Base-by-base conservation (phyloP, 768 basidiomycete species). In the Boletus reticulatus region DNA sequence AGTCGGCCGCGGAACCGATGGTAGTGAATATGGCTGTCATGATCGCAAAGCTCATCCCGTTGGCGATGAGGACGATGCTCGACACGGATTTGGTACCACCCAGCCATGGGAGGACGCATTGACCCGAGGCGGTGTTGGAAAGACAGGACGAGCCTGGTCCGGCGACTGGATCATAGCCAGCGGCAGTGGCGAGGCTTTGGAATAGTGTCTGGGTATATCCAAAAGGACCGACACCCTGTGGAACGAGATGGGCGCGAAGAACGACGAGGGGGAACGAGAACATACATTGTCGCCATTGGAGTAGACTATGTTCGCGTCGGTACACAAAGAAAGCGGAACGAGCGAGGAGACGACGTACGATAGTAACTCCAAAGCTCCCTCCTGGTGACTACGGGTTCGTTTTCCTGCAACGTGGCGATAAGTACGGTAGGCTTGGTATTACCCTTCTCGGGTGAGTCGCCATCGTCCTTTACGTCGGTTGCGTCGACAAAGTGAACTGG, bases 1-100 rank as follows among this genome's bases (percentile, higher is more conserved):
- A 73, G 36, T 72, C 70, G 8, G 62, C 70, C 3, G 65, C 72
- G 10, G 74, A 74, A 12, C 85, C 84, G 41, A 93, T 83, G 0
- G 88, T 90, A 3, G 90, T 93, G 72, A 93, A 91, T 45, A 92
- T 82, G 32, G 80, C 58, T 0, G 91, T 91, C 89, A 92, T 91
- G 17, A 89, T 74, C 12, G 87, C 87, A 58, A 92, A 93, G 63
- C 84, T 84, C 49, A 86, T 73, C 1, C 90, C 89, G 45, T 88
- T 92, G 0, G 89, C 80, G 19, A 92, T 73, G 14, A 93, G 75
- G n/a, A 92, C 84, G 27, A 92, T 73, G 43, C 89, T 89, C 13
- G 86, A 81, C 37, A 94, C 84, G 3, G 85, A 71, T 67, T 88
- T 91, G 4, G 86, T 86, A 4, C 89, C 86, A 17, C 79, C 75